phyloP scores from a whole-genome alignment of 148 eudicot species.

The Diospyros kaki region DNA sequence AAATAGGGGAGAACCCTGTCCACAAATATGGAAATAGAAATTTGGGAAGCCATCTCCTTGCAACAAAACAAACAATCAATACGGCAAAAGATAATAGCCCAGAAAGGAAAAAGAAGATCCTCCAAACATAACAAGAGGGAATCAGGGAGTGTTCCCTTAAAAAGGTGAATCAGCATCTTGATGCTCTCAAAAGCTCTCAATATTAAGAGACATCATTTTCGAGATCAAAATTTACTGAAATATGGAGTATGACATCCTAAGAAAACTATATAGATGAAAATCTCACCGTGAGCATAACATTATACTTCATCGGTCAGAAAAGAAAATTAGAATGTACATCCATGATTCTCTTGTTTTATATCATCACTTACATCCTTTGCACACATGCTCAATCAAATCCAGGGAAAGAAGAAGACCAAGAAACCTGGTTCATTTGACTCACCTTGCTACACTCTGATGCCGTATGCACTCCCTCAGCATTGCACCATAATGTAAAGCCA shows the following conservation, averaged over 20 bases:
- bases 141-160: no score
- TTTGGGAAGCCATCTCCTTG: no score
- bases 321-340: not conserved
- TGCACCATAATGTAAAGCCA: slow-evolving; percentile 93
- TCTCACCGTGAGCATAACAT: not conserved
- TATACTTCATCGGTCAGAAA: not conserved
- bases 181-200: no score
- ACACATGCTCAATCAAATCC: not conserved
- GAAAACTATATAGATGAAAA: not conserved
- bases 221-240: not conserved
- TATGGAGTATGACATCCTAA: not conserved
- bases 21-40: no score
- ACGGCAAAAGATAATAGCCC: no score
- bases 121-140: no score
- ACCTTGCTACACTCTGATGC: slow-evolving; percentile 97
- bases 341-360: not conserved
- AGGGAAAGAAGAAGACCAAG: not conserved
- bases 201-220: not conserved
- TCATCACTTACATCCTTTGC: not conserved
- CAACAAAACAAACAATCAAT: no score
- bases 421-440: slow-evolving; percentile 16
- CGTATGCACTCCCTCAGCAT: slow-evolving; percentile 99
- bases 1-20: no score
- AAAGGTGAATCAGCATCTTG: no score
- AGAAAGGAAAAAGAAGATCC: no score